These are phyloP conservation scores for Boechera retrofracta DNA, from an alignment of 345 rosid genomes.

Conservation along the genomic window DNA sequence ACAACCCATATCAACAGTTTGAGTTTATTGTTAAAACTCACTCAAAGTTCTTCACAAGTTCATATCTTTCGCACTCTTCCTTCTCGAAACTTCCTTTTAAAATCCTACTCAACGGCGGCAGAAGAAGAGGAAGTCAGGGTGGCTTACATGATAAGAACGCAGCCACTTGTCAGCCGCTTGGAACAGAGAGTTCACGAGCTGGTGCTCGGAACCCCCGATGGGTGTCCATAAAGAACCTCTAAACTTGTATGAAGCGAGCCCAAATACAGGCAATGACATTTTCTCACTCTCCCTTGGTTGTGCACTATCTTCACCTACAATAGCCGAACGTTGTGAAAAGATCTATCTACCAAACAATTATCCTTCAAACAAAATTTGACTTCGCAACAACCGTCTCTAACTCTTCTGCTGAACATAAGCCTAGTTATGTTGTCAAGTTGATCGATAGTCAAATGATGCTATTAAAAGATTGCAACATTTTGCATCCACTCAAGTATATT, in stretches of 20 bases:
- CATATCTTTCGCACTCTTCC: not conserved
- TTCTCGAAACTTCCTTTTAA: constrained; percentile 16
- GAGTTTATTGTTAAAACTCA: constrained; percentile 16
- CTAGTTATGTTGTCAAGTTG: constrained; percentile 21
- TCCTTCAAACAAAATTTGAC: not conserved
- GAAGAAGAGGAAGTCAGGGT: constrained; percentile 84
- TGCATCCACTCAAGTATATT: not conserved
- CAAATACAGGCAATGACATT: constrained; percentile 62
- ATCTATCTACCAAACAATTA: constrained; percentile 2
- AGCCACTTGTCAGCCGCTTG: constrained; percentile 69
- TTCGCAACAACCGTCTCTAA: not conserved
- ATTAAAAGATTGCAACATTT: not conserved
- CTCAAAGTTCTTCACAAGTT: constrained; percentile 11
- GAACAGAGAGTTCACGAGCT: constrained; percentile 52
- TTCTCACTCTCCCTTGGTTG: constrained; percentile 43
- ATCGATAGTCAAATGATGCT: constrained; percentile 10
- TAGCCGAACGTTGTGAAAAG: not conserved
- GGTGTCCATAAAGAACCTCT: constrained; percentile 76
- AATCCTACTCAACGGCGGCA: constrained; percentile 33
- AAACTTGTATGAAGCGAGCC: constrained; percentile 79
- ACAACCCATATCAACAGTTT: constrained; percentile 39
- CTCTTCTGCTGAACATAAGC: constrained; percentile 7
- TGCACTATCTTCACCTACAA: constrained; percentile 44
- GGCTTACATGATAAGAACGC: constrained; percentile 56
- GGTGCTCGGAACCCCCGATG: constrained; percentile 53